Conservation (phyloP, 768 basidiomycete species). For the Paxillus involutus region DNA sequence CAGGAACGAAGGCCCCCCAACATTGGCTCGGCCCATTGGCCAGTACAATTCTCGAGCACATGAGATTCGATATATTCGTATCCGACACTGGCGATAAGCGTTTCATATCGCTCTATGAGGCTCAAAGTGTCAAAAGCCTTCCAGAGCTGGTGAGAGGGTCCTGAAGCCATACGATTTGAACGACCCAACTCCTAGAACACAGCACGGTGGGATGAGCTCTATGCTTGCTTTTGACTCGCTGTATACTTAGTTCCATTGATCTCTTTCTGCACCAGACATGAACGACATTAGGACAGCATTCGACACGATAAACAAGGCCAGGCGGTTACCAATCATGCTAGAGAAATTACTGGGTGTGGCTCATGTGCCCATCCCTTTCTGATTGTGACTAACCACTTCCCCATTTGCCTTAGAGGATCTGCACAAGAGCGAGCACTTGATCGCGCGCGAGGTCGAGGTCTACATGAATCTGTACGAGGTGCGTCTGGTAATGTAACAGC, state of each 20-base stretch:
- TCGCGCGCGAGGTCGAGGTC: conserved; percentile 57
- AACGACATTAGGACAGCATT: conserved; percentile 55
- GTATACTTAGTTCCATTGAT: conserved; percentile 1
- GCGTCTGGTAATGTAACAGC: conserved; percentile 6
- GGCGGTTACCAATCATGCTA: conserved; percentile 60
- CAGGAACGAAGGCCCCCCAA: conserved; percentile 63
- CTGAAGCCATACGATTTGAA: conserved; percentile 55
- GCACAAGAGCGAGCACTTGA: conserved; percentile 54
- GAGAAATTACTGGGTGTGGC: conserved; percentile 71
- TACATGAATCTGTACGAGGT: conserved; percentile 69
- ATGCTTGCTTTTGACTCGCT: not conserved
- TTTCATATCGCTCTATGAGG: conserved; percentile 80
- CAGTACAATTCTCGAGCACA: conserved; percentile 63
- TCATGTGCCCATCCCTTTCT: not conserved
- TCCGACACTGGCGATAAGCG: conserved; percentile 78
- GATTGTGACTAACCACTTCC: not conserved
- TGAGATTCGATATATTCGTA: conserved; percentile 83
- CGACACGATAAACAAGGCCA: conserved; percentile 53
- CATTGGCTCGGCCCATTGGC: conserved; percentile 68
- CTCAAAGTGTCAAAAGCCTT: conserved; percentile 67
- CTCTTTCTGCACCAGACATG: conserved; percentile 39
- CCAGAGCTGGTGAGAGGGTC: conserved; percentile 46
- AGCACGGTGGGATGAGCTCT: conserved; percentile 24
- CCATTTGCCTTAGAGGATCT: conserved; percentile 51
- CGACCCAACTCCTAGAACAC: conserved; percentile 29